Conservation (phyloP, 2,329 filamentous ascomycete species). For the Pseudogymnoascus sp. region DNA sequence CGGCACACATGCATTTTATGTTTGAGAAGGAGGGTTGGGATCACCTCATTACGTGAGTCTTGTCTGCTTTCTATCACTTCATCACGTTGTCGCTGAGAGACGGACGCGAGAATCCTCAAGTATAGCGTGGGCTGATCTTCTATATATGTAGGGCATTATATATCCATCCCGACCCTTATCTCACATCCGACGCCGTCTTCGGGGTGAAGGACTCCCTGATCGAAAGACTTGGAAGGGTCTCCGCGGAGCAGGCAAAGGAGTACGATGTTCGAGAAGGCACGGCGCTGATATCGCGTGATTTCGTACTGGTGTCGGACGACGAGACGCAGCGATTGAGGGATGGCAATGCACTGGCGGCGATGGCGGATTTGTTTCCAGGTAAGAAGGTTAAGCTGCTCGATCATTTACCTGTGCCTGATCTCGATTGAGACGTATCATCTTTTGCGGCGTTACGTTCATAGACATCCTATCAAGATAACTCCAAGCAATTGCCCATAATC, state of each 20-base stretch:
- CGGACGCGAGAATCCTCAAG: neutral
- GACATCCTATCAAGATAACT: neutral
- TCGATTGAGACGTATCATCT: constrained; percentile 32
- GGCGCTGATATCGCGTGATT: constrained; percentile 63
- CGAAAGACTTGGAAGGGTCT: constrained; percentile 52
- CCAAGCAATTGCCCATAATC: neutral
- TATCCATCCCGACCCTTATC: constrained; percentile 69
- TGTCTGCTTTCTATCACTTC: neutral
- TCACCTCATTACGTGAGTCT: constrained; percentile 69
- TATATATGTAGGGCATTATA: constrained; percentile 51
- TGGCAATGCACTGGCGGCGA: constrained; percentile 33
- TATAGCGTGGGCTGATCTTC: neutral
- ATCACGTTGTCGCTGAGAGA: neutral
- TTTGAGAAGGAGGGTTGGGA: constrained; percentile 75
- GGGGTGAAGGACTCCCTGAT: constrained; percentile 76
- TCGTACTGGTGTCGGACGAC: constrained; percentile 65
- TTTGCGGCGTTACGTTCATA: neutral
- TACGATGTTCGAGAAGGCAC: constrained; percentile 59
- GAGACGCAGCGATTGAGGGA: constrained; percentile 62
- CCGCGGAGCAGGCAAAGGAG: constrained; percentile 46
- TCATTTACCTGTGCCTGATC: constrained; percentile 67
- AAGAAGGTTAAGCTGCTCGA: constrained; percentile 64
- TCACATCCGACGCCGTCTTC: constrained; percentile 78
- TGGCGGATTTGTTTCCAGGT: neutral
- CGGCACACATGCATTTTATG: constrained; percentile 83